Base-by-base conservation (phyloP, 768 basidiomycete genomes). In the Phanerodontia chrysosporium region DNA sequence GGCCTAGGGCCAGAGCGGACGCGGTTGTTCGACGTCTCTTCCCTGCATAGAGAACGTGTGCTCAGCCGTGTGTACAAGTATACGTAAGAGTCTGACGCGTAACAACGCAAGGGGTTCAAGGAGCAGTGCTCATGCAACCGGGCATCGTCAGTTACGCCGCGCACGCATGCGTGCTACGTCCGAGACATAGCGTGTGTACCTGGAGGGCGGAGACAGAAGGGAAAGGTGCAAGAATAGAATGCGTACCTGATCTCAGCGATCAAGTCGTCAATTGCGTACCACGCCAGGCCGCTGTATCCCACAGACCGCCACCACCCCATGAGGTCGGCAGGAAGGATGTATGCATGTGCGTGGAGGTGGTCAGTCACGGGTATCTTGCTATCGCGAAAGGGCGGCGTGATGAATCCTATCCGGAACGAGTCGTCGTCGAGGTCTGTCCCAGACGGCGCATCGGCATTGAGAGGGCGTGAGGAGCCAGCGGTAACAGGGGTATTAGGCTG, bases 1-100 rank as follows among this genome's bases (percentile, higher is more conserved):
- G 62, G 52, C 30, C 46, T 59, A 42, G 60, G 73, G 22, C 89
- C 89, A 7, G 90, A 90, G 69, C 90, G 91, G 69, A 94, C 75
- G 44, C 90, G 85, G 72, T 94, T 92, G 68, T 92, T 94, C 14
- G 89, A 85, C 2, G 86, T 84, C 21, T 84, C 81, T 72, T 93
- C 90, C 49, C 91, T 92, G 73, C n/a, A 62, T 5, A 28, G 36
- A 54, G 54, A 39, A 42, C 27, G 27, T 32, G 49, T 4, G 49
- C n/a, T 51, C 49, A 51, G 48, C 18, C 14, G 18, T 42, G 39
- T 42, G 10, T 18, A 18, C 4, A 10, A 49, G n/a, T 42, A 49
- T 4, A 30, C 49, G 49, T 30, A 21, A 28, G 49, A 14, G 49
- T 16, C 22, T 14, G 48, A 49, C 8, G 18, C 39, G 39, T 42